These are phyloP conservation scores for Globisporangium recalcitrans DNA, from an alignment of 352 stramenopile genomes.

Conservation along the genomic window DNA sequence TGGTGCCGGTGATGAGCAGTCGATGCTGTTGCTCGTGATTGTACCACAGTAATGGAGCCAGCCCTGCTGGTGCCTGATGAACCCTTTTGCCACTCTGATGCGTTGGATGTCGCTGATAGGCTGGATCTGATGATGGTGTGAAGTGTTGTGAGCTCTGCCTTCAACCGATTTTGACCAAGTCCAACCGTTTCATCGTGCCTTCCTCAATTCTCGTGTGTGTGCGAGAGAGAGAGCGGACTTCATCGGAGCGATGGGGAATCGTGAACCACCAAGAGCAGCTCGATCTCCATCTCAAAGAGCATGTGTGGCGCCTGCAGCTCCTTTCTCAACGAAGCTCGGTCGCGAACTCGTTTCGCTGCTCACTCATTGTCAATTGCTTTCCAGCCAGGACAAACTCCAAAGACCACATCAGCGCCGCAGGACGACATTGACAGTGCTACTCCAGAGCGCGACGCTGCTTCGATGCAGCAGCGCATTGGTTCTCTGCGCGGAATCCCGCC, in stretches of 20 bases:
- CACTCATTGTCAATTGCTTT: neutral
- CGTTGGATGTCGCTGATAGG: neutral
- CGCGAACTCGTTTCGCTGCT: neutral
- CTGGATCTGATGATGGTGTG: no score
- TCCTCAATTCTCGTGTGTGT: neutral
- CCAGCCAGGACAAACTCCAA: neutral
- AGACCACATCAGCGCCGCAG: neutral
- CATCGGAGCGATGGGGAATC: neutral
- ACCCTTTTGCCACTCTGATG: neutral
- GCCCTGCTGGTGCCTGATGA: no score
- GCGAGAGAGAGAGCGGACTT: no score
- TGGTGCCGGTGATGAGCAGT: neutral
- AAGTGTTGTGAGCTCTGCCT: no score
- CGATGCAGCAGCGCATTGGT: no score
- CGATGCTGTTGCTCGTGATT: neutral
- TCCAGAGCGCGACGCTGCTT: no score
- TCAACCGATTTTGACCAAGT: neutral
- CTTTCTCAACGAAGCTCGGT: neutral
- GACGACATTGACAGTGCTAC: neutral
- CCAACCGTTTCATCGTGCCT: neutral
- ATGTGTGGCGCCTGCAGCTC: neutral
- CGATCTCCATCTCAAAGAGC: neutral
- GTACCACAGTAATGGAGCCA: neutral
- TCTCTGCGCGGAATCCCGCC: no score
- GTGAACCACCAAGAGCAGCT: neutral